These are phyloP conservation scores for Syzygium aqueum DNA, from an alignment of 345 rosid species.

Conservation along the genomic window DNA sequence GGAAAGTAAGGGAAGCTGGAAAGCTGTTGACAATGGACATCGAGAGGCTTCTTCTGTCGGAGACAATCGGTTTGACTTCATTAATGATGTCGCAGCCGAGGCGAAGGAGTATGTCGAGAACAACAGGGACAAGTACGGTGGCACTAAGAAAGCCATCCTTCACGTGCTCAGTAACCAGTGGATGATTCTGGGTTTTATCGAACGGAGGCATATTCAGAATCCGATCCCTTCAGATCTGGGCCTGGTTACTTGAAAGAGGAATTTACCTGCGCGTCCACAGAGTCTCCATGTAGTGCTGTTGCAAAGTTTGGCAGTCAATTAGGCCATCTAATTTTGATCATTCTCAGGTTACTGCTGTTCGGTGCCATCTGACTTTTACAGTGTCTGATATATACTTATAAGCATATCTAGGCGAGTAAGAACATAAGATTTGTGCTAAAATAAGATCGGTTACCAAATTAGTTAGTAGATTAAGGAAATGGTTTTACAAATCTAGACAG, in stretches of 20 bases:
- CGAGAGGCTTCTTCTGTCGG: conserved; percentile 53
- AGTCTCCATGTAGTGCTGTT: neutral
- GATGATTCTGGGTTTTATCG: conserved; percentile 73
- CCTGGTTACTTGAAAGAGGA: conserved; percentile 58
- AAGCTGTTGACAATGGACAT: conserved; percentile 63
- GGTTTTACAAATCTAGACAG: neutral
- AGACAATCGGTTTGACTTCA: conserved; percentile 68
- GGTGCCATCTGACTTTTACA: neutral
- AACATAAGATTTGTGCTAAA: neutral
- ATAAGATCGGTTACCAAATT: neutral
- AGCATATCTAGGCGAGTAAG: neutral
- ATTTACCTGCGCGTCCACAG: conserved; percentile 19
- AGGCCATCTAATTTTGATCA: neutral
- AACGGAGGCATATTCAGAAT: conserved; percentile 58
- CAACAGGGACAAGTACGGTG: conserved; percentile 75
- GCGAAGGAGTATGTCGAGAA: conserved; percentile 65
- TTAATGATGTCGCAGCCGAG: conserved; percentile 79
- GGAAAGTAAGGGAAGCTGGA: conserved; percentile 59
- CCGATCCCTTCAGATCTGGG: conserved; percentile 72
- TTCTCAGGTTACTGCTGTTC: neutral
- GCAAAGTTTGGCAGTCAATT: neutral
- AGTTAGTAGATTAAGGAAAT: neutral
- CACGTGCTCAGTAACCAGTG: conserved; percentile 81
- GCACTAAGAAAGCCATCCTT: conserved; percentile 66
- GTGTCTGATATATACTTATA: neutral